These are phyloP conservation scores for Lonicera japonica DNA, from an alignment of 129 eudicot genomes.

Conservation along the genomic window DNA sequence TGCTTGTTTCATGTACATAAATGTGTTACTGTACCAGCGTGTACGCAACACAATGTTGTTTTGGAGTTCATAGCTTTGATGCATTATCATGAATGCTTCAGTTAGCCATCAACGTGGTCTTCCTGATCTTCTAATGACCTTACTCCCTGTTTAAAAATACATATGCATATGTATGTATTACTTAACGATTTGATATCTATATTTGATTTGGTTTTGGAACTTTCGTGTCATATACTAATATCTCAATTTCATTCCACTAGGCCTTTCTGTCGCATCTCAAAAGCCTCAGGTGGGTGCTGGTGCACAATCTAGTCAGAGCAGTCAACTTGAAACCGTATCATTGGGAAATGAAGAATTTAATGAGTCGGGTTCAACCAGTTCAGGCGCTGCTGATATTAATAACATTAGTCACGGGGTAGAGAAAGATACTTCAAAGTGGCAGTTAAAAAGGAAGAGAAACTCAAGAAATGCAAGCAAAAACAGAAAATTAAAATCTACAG, in stretches of 20 bases:
- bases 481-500: slow-evolving; percentile 13
- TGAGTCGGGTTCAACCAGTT: slow-evolving; percentile 51
- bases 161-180: too few species aligned
- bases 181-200: too few species aligned
- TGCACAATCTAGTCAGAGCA: slow-evolving; percentile 42
- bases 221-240: background rate
- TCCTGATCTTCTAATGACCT: too few species aligned
- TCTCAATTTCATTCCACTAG: slow-evolving; percentile 22
- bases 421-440: slow-evolving; percentile 69
- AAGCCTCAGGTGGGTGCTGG: slow-evolving; percentile 27
- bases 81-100: too few species aligned
- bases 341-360: slow-evolving; percentile 38
- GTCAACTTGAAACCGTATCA: slow-evolving; percentile 36
- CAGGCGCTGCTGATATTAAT: slow-evolving; percentile 35
- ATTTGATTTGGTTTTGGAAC: too few species aligned
- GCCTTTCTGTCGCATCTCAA: slow-evolving; percentile 28
- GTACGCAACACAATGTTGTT: too few species aligned
- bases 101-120: too few species aligned
- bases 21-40: too few species aligned
- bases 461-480: slow-evolving; percentile 36
- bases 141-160: too few species aligned
- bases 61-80: too few species aligned
- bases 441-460: slow-evolving; percentile 69
- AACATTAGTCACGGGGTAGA: slow-evolving; percentile 20
- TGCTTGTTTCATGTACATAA: too few species aligned